Conservation (phyloP, 139 green algal species). For the Coelastrella sp. region DNA sequence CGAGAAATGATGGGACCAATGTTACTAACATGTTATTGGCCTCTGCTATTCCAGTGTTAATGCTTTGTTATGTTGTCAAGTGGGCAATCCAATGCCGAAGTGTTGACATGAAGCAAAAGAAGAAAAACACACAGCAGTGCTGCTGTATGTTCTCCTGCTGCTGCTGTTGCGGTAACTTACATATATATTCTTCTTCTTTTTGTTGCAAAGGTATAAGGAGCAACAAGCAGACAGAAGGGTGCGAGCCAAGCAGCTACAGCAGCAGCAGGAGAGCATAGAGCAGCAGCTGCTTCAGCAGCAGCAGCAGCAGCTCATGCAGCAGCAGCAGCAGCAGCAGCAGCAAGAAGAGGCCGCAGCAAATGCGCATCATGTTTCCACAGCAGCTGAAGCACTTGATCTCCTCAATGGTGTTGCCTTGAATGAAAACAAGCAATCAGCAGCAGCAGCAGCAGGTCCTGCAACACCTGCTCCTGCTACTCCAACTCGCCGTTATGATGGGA, state of each 20-base stretch:
- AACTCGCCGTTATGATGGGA: no score
- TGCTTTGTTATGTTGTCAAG: no score
- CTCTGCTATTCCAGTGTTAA: no score
- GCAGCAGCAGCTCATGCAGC: conserved; percentile 40
- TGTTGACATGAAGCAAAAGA: no score
- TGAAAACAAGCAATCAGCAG: neutral
- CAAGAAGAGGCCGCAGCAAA: neutral
- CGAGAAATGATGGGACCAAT: neutral
- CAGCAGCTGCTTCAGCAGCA: conserved; percentile 17
- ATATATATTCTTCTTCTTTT: no score
- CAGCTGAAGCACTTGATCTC: no score
- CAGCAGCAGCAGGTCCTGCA: neutral
- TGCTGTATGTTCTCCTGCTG: no score
- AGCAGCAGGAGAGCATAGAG: conserved; percentile 6
- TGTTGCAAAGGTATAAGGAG: conserved; percentile 9
- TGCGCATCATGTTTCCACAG: no score
- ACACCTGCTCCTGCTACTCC: neutral
- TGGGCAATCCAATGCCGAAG: no score
- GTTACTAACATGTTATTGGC: no score
- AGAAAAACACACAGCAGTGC: no score
- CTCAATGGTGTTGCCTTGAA: neutral
- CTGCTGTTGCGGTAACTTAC: no score
- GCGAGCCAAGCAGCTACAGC: neutral
- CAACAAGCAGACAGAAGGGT: neutral
- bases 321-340: conserved; percentile 45